Evolutionary conservation across 2,329 filamentous ascomycete genomes (phyloP), one percentile per base, ranked within the genome.

Genomic region (Fusarium transvaalense): DNA sequence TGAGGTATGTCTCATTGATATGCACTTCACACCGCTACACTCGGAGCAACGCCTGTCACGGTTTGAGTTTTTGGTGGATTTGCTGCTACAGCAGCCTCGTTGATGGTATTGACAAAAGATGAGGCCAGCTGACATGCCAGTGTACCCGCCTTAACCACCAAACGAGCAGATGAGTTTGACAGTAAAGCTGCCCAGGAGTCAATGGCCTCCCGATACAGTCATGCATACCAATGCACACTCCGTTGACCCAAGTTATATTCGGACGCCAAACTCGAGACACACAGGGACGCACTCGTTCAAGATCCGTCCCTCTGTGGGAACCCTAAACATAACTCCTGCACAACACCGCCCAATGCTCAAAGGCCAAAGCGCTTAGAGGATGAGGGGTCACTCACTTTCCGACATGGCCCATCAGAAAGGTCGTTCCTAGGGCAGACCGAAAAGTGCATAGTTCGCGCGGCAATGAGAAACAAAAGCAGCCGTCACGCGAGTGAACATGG

Each of bases 401-500:
- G 48, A 56, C 39, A 47, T 56, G 64, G 55, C 25, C 59, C 51
- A 59, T 61, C 53, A 48, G 31, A 25, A 32, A 57, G 47, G 48
- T 48, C 34, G 43, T 55, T 46, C n/a, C n/a, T 56, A 27, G 25
- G 29, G 23, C 43, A 48, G 39, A 52, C 58, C 35, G 43, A 64
- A 32, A 53, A 23, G 46, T 67, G 35, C 51, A 47, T 48, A 50
- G 47, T 50, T 38, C 34, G 47, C 47, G 53, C 42, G 42, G 46
- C n/a, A 48, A 31, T 25, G 23, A 59, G 32, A 43, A 46, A 55
- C 31, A 51, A 45, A 42, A 45, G 42, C 48, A 37, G 27, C 56
- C 34, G 63, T 64, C 62, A 69, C 50, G 53, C 48, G 56, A 69
- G 62, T 66, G 48, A 51, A 48, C 47, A 53, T 59, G 53, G 54